Base-by-base conservation (phyloP, 768 basidiomycete genomes). In the Amanita rubescens region DNA sequence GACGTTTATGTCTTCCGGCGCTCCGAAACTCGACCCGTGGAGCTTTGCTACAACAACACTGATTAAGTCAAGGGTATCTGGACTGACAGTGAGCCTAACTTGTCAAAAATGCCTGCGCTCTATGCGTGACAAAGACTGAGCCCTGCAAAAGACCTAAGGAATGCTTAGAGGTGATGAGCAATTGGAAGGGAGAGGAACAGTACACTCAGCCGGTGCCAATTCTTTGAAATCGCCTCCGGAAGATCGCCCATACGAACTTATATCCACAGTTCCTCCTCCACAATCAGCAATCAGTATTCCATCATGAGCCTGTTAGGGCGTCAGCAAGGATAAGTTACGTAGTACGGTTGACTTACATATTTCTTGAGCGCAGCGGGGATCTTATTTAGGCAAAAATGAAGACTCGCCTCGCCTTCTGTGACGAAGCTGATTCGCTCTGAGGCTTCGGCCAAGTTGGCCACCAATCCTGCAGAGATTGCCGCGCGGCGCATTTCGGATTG, bases 351-450 rank as follows among this genome's bases (percentile, higher is more conserved):
- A 46, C 44, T 10, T 47, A 69, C 68, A 45, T 54, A 17, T 66
- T 51, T 5, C 51, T 57, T 5, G 72, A 65, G 7, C 1, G 62
- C 65, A 2, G 65, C 65, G 3, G 75, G 55, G 3, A 73, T 67
- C 22, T 69, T 71, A 15, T 69, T 63, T n/a, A 79, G 64, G 55
- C 77, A 80, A 59, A 70, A 80, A 49, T 81, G 74, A n/a, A 80
- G 60, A 59, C 75, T 75, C 0, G 80, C 80, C 57, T 81, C 80
- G 1, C 79, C 80, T 57, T 81, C 79, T 0, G 78, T 80, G 10
- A 81, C 69, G 48, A 81, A 73, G n/a, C 69, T 74, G 1, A 81
- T 58, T 0, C 75, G 73, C 3, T 62, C 62, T 25, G 67, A 69
- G 0, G 66, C 71, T 19, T 65, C 67, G 3, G 0, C 59, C 65